phyloP scores from a whole-genome alignment of 1,284 basidiomycete genomes.

The Papiliotrema nemorosa region DNA sequence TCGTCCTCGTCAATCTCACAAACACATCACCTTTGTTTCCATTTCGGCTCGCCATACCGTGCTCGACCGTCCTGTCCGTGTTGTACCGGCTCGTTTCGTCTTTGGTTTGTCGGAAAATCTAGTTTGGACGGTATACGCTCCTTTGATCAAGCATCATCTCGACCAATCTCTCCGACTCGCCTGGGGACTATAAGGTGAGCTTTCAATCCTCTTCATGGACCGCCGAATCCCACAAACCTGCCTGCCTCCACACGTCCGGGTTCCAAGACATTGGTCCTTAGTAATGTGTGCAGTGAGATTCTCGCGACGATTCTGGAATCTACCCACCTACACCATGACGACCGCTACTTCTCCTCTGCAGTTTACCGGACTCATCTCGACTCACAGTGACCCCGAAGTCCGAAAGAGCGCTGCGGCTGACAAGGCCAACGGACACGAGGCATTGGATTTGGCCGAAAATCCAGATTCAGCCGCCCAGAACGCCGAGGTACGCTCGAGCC shows the following conservation, averaged over 20 bases:
- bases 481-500: slow-evolving; percentile 13
- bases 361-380: slow-evolving; percentile 11
- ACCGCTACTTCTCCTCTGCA: slow-evolving; percentile 13
- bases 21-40: neutral
- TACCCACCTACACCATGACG: slow-evolving; percentile 23
- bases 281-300: no score
- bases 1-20: neutral
- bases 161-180: no score
- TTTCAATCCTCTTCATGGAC: no score
- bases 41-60: neutral
- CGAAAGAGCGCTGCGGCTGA: slow-evolving; percentile 11
- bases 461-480: slow-evolving; percentile 3
- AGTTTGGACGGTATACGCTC: neutral
- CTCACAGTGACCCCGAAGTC: slow-evolving; percentile 17
- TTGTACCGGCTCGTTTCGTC: neutral
- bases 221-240: no score
- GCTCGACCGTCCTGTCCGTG: neutral
- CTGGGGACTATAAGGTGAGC: no score
- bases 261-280: no score
- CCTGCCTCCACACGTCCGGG: no score
- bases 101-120: no score
- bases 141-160: no score
- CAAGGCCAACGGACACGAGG: slow-evolving; percentile 37
- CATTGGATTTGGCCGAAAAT: slow-evolving; percentile 32
- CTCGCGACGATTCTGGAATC: no score